Evolutionary conservation across 2,329 filamentous ascomycete genomes (phyloP).

Genomic region (Trichoderma koningii): DNA sequence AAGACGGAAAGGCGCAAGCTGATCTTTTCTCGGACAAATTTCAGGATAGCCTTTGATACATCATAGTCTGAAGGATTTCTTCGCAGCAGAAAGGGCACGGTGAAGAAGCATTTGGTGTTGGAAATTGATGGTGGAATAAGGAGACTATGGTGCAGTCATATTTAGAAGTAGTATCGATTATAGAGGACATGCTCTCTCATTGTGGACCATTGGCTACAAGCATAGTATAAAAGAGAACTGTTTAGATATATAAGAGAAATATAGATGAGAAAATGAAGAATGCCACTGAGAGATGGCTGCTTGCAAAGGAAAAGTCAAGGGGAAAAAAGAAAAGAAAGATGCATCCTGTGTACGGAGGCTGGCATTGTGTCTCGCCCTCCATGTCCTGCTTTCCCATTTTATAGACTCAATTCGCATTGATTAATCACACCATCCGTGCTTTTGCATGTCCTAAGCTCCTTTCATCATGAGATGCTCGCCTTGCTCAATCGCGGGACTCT

Average conservation of each 20-base stretch:
- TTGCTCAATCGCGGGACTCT: slow-evolving; percentile 41
- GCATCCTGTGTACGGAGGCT: neutral
- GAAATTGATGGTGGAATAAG: neutral
- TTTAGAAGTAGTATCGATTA: neutral
- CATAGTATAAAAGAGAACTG: neutral
- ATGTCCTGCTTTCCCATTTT: neutral
- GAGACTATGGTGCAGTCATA: neutral
- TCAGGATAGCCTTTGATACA: neutral
- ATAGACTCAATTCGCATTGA: slow-evolving; percentile 2
- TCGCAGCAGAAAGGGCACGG: no score
- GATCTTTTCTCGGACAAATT: neutral
- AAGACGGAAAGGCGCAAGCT: neutral
- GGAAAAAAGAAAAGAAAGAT: neutral
- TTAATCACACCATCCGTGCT: neutral
- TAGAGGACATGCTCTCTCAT: neutral
- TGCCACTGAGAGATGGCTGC: neutral
- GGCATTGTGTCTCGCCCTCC: slow-evolving; percentile 11
- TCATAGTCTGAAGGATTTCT: neutral
- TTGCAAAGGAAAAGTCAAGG: neutral
- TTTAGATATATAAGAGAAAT: no score
- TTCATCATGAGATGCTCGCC: slow-evolving; percentile 46
- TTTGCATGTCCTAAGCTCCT: neutral
- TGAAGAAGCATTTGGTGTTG: no score
- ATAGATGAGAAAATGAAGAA: neutral
- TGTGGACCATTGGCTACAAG: neutral